A percentile compares a stretch with the other conserved stretches of the same genome.
phyloP scores from a whole-genome alignment of 202 grass and related monocot species.

The Schoenoplectus tabernaemontani region DNA sequence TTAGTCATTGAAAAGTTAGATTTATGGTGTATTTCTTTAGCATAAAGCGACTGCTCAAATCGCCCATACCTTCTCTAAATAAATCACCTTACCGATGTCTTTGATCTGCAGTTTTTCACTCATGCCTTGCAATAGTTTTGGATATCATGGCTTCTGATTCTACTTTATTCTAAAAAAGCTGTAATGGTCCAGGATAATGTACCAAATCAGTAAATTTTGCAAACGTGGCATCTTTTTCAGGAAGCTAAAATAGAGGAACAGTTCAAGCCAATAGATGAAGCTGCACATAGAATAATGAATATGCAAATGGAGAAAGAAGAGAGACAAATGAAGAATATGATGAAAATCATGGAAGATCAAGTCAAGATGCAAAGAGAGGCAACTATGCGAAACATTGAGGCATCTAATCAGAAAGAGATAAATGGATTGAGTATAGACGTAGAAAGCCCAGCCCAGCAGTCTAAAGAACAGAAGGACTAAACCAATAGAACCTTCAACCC shows the following conservation, averaged over 20 bases:
- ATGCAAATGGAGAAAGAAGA: slow-evolving; percentile 95
- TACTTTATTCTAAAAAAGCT: neutral
- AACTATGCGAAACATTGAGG: slow-evolving; percentile 31
- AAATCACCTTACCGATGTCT: neutral
- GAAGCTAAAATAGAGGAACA: slow-evolving; percentile 79
- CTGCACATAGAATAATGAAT: slow-evolving; percentile 54
- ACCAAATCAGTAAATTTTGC: neutral
- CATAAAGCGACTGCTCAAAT: neutral
- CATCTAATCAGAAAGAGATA: neutral
- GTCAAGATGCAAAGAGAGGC: slow-evolving; percentile 58
- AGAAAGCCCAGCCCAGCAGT: neutral
- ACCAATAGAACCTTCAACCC: neutral
- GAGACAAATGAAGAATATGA: slow-evolving; percentile 56
- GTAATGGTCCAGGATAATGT: neutral
- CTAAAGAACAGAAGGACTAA: slow-evolving; percentile 11
- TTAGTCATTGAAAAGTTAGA: neutral
- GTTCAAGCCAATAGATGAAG: slow-evolving; percentile 85
- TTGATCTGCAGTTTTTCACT: neutral
- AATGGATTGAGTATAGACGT: neutral
- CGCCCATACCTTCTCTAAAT: neutral
- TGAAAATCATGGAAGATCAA: slow-evolving; percentile 56
- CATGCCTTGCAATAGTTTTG: slow-evolving; percentile 9
- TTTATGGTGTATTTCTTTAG: neutral
- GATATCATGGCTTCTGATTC: neutral
- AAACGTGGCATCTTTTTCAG: slow-evolving; percentile 33